A percentile compares a stretch with the other conserved stretches of the same genome.
Evolutionary conservation across 352 stramenopile species (phyloP).

Genomic region (Phytophthora meadii): DNA sequence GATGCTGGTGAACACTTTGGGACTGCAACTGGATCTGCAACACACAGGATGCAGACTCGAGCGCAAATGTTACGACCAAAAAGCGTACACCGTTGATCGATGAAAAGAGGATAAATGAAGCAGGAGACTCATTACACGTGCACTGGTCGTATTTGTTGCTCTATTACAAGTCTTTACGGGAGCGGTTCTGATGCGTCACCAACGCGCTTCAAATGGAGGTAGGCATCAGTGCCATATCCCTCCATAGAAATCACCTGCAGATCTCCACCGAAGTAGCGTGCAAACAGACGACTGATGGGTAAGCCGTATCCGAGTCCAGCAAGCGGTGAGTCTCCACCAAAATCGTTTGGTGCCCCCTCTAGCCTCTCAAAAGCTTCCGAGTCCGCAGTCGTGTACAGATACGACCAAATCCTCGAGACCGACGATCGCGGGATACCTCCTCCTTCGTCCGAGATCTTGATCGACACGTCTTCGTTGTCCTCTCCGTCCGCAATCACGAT

Average conservation of each 20-base stretch:
- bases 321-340: conserved; percentile 89
- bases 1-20: conserved; percentile 12
- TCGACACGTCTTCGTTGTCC: conserved; percentile 99
- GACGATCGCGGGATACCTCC: conserved; percentile 98
- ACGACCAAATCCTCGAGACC: conserved; percentile 99
- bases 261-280: conserved; percentile 99
- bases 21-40: conserved; percentile 24
- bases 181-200: conserved; percentile 90
- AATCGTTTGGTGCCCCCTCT: conserved; percentile 83
- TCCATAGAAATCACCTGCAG: conserved; percentile 99
- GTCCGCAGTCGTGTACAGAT: conserved; percentile 99
- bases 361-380: conserved; percentile 92
- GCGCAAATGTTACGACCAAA: conserved; percentile 64
- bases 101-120: too few relatives aligned
- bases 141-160: background rate
- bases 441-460: conserved; percentile 99
- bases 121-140: conserved; percentile 3
- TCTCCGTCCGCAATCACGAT: conserved; percentile 99
- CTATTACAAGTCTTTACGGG: conserved; percentile 52
- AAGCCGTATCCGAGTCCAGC: conserved; percentile 97
- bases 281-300: conserved; percentile 96
- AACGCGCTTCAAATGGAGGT: conserved; percentile 94
- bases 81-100: conserved; percentile 28
- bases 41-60: conserved; percentile 60
- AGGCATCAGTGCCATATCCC: conserved; percentile 99